A percentile compares a stretch with the other conserved stretches of the same genome.
Conservation (phyloP, 2,329 filamentous ascomycete genomes). For the Coniochaeta ligniaria region DNA sequence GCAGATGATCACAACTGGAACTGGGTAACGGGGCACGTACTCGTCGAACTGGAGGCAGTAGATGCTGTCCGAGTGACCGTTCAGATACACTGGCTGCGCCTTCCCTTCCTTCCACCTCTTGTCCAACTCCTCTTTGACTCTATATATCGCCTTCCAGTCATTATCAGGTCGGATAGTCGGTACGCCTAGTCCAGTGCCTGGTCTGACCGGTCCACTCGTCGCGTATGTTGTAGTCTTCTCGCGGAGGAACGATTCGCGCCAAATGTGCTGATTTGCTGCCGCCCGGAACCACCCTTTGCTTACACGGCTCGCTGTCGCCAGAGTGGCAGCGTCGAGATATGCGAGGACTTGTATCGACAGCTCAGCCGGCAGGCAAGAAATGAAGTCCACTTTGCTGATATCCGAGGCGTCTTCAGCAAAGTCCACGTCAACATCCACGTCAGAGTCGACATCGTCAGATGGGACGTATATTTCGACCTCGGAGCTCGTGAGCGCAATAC, state of each 20-base stretch:
- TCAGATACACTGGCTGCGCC: slow-evolving; percentile 78
- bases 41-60: slow-evolving; percentile 99
- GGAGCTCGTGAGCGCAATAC: slow-evolving; percentile 45
- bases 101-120: slow-evolving; percentile 72
- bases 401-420: slow-evolving; percentile 24
- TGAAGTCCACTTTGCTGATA: slow-evolving; percentile 52
- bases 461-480: slow-evolving; percentile 23
- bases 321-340: slow-evolving; percentile 44
- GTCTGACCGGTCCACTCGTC: slow-evolving; percentile 42
- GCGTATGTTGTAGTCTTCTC: slow-evolving; percentile 56
- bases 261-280: slow-evolving; percentile 49
- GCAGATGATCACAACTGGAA: neutral
- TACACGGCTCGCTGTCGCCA: slow-evolving; percentile 42
- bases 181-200: slow-evolving; percentile 50
- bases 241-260: slow-evolving; percentile 56
- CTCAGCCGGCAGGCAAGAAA: slow-evolving; percentile 47
- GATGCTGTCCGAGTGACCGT: slow-evolving; percentile 90
- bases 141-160: slow-evolving; percentile 83
- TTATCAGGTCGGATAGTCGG: slow-evolving; percentile 51
- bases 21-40: slow-evolving; percentile 39
- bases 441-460: slow-evolving; percentile 26
- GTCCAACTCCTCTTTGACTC: slow-evolving; percentile 68
- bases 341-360: slow-evolving; percentile 52
- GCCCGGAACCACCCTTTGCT: slow-evolving; percentile 42
- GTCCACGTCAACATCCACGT: slow-evolving; percentile 22